Percentiles rank a stretch among this genome's conserved stretches.
Evolutionary conservation across 257 asterid species (phyloP).

Genomic region (Nicotiana obtusifolia): DNA sequence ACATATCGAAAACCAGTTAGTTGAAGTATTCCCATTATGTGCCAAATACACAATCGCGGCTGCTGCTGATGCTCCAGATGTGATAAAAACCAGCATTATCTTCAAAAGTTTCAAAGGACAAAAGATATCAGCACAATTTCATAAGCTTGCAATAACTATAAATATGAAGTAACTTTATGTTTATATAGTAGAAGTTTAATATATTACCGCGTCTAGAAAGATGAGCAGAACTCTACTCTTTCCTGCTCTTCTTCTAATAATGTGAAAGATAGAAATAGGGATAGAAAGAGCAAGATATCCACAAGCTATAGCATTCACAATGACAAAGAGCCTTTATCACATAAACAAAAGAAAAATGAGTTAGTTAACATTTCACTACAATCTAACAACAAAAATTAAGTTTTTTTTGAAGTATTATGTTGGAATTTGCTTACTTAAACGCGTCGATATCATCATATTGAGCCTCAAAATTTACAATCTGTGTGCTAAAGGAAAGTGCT

Average conservation of each 20-base stretch:
- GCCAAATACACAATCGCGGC: slow-evolving; percentile 75
- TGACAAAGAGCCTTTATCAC: slow-evolving; percentile 48
- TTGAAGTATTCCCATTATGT: slow-evolving; percentile 67
- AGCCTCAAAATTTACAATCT: slow-evolving; percentile 48
- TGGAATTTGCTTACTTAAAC: slow-evolving; percentile 36
- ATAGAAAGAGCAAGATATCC: slow-evolving; percentile 63
- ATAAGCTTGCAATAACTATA: not conserved
- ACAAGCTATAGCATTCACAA: slow-evolving; percentile 49
- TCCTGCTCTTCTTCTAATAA: slow-evolving; percentile 47
- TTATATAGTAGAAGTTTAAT: too few relatives aligned
- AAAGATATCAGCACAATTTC: not conserved
- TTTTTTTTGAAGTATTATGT: not conserved
- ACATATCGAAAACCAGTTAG: slow-evolving; percentile 70
- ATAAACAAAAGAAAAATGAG: not conserved
- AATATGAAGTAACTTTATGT: not conserved
- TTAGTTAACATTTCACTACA: not conserved
- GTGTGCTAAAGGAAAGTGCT: slow-evolving; percentile 63
- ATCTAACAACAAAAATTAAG: not conserved
- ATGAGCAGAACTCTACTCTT: slow-evolving; percentile 53
- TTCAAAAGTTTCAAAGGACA: slow-evolving; percentile 11
- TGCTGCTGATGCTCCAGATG: slow-evolving; percentile 71
- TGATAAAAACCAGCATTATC: slow-evolving; percentile 48
- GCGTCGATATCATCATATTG: slow-evolving; percentile 60
- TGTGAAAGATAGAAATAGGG: slow-evolving; percentile 52
- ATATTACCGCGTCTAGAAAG: slow-evolving; percentile 48